Evolutionary conservation across 148 eudicot species (phyloP), one percentile per base, ranked within the genome.

Genomic region (Cornus kousa): DNA sequence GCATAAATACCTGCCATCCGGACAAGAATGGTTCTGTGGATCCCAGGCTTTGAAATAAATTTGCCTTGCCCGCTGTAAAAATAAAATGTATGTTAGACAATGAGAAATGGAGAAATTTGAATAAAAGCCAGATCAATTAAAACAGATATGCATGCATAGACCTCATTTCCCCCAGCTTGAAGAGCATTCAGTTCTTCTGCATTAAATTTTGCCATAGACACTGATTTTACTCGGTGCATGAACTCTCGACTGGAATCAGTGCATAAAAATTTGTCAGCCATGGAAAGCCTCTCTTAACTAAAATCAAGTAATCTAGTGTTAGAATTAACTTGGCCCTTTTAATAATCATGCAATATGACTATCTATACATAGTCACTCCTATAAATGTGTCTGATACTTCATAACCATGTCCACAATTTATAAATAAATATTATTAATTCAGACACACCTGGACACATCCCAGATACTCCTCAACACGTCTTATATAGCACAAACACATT

Each of bases 1-100:
- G 57, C 12, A 70, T 17, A 67, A 35, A n/a, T 73, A 95, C 98
- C 94, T 89, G 82, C 86, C 83, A 64, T 93, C 97, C 50, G 98
- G 97, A 80, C 81, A 80, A 73, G 76, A 23, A 84, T 90, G 78
- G 33, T 92, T 90, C 11, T 82, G 90, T 20, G 90, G 85, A 83
- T 95, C 97, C 97, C 97, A 93, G 17, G 86, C 79, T 79, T 89
- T 91, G 79, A 95, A 89, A 79, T 95, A 95, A 81, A 86, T 79
- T 78, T 91, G 75, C 80, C 89, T 87, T 19, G 97, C 97, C 80
- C 86, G 81, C 98, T 95, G 70, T 33, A 73, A 7, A 72, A 68
- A 83, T 71, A 16, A 70, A 12, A 68, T 23, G 4, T 71, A 68
- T 23, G 75, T 78, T 59, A 74, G 81, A 57, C 39, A 50, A 72